Evolutionary conservation across 441 rosid genomes (phyloP), one percentile per base, ranked within the genome.

Genomic region (Arabidopsis lyrata): DNA sequence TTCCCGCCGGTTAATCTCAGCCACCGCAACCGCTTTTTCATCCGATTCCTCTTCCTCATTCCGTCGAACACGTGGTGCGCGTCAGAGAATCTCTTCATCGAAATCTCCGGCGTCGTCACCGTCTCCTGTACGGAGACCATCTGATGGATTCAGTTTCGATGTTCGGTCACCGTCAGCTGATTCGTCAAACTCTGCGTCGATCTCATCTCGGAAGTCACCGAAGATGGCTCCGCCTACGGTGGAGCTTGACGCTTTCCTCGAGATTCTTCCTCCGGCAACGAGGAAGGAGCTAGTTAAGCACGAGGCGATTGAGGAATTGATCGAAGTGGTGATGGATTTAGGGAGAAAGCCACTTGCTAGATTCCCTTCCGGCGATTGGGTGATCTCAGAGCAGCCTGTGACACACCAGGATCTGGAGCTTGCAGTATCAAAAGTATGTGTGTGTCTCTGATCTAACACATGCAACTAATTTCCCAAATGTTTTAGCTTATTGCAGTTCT

Each of bases 361-460:
- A 82, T 94, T 94, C 64, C 99, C 99, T n/a, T 86, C 91, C 20
- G 99, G 99, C 27, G 97, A 94, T 81, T 92, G 96, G 91, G 81
- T 89, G 27, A 88, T 94, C 63, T 86, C 91, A 0, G 88, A 90
- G 24, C 85, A 74, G 66, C 82, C 87, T 29, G 93, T 94, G 55
- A 86, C 80, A 65, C 81, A 58, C 48, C 91, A 92, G 13, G 97
- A 94, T 87, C 81, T 94, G 60, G 72, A 59, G 71, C 90, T 86
- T 78, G 95, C 98, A 6, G 81, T 84, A 59, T 81, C 97, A 29
- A 90, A 93, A 95, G 98, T 92, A 65, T 27, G 57, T 29, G 52
- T 68, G 49, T 15, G 1, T 15, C 35, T 61, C 50, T 39, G 62
- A 55, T 70, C 55, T 64, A 32, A 48, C 16, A 36, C 58, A 54